Evolutionary conservation across 2,329 filamentous ascomycete genomes (phyloP).

Genomic region (Monosporascus sp.): DNA sequence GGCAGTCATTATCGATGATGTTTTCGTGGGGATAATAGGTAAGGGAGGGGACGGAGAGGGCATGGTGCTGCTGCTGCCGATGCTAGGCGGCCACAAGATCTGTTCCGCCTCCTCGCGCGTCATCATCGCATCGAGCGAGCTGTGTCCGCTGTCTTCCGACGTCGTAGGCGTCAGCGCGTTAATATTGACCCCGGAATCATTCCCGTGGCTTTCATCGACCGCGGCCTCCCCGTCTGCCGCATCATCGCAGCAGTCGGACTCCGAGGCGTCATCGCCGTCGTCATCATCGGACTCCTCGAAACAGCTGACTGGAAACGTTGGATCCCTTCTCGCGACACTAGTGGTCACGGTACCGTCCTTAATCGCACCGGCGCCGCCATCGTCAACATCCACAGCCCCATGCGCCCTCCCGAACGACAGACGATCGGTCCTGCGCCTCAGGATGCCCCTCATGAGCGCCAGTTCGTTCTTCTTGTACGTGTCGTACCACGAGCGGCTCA

Average conservation of each 20-base stretch:
- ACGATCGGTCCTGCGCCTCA: conserved; percentile 8
- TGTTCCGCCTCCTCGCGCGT: conserved; percentile 22
- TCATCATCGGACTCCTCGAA: not conserved
- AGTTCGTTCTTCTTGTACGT: conserved; percentile 41
- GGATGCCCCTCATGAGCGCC: conserved; percentile 25
- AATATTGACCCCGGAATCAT: too few species aligned
- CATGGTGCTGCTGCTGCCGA: not conserved
- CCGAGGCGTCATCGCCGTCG: not conserved
- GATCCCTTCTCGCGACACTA: not conserved
- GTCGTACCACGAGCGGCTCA: conserved; percentile 37
- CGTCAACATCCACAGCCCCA: too few species aligned
- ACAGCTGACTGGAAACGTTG: not conserved
- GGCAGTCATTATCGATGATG: too few species aligned
- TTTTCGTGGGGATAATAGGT: too few species aligned
- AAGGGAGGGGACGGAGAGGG: not conserved
- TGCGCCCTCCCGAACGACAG: not conserved
- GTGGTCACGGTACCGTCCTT: not conserved
- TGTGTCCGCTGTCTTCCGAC: not conserved
- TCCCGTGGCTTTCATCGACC: too few species aligned
- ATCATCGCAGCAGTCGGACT: not conserved
- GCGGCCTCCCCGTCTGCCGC: not conserved
- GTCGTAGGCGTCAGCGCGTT: not conserved
- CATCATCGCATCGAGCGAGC: conserved; percentile 10
- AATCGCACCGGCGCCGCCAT: too few species aligned
- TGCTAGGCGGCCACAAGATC: conserved; percentile 14